Base-by-base conservation (phyloP, 2,329 filamentous ascomycete genomes). In the Aspergillus sp. region DNA sequence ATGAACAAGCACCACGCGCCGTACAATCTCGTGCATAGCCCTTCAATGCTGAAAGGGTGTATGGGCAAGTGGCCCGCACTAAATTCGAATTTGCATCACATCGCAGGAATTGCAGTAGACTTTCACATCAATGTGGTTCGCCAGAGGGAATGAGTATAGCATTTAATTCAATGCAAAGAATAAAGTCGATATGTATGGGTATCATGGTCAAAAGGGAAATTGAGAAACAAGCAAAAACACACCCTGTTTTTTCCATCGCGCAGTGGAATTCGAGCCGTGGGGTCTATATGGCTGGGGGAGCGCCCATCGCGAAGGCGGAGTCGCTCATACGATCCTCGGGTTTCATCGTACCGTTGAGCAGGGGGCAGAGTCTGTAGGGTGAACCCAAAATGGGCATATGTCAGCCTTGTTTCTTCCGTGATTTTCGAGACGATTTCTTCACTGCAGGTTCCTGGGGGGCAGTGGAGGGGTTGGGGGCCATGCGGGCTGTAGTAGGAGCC, bases 311-410 rank as follows among this genome's bases (percentile, higher is more conserved):
- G 59, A 79, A 79, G 14, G 76, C 76, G 2, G 75, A 74, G 50
- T 73, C 74, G 53, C 69, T 74, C 47, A 75, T 69, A 3, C 69
- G 71, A 23, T 79, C 75, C 54, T 78, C 76, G 34, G 74, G 74
- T 59, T 88, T 87, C 77, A 88, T 88, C 29, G 88, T 89, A 48
- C 91, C 90, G 68, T 95, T 95, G 57, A 95, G 86, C 70, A 94
- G 79, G 45, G 90, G 90, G 70, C 90, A 95, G 64, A 92, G 82
- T 71, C 87, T 91, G 80, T 55, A 41, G 53, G 13, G 29, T 29
- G 25, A 14, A 17, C 54, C 53, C 20, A 52, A 56, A 49, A 54
- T 43, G 45, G 21, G 32, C 29, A 31, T 19, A 41, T 34, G 16
- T 48, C 44, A 38, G 34, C 16, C 52, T 14, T 43, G 13, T 4